A percentile compares a stretch with the other conserved stretches of the same genome.
Conservation (phyloP, 2,329 filamentous ascomycete genomes). For the Sclerotinia glacialis region DNA sequence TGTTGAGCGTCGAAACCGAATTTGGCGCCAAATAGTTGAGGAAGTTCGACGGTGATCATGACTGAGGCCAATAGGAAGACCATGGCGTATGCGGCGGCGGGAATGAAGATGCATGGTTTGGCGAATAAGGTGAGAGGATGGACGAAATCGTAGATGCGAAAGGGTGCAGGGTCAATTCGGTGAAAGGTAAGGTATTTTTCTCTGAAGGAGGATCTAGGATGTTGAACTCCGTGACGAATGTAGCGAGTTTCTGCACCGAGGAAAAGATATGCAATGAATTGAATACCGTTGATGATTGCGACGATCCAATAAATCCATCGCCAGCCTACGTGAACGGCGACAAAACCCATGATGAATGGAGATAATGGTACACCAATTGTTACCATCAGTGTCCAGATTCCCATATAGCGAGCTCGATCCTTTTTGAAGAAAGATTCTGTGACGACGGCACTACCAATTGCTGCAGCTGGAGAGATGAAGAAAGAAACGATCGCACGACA, state of each 20-base stretch:
- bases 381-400: slow-evolving; percentile 48
- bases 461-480: slow-evolving; percentile 52
- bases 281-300: slow-evolving; percentile 54
- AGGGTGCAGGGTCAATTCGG: slow-evolving; percentile 53
- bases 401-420: slow-evolving; percentile 52
- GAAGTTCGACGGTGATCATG: slow-evolving; percentile 56
- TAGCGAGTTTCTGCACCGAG: slow-evolving; percentile 57
- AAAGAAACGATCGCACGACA: slow-evolving; percentile 50
- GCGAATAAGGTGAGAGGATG: slow-evolving; percentile 47
- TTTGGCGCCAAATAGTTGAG: slow-evolving; percentile 53
- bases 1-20: slow-evolving; percentile 58
- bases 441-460: slow-evolving; percentile 53
- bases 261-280: slow-evolving; percentile 56
- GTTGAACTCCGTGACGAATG: slow-evolving; percentile 37
- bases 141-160: slow-evolving; percentile 51
- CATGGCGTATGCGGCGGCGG: slow-evolving; percentile 54
- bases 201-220: slow-evolving; percentile 30
- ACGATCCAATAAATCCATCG: slow-evolving; percentile 39
- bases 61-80: slow-evolving; percentile 55
- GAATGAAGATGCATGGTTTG: slow-evolving; percentile 49
- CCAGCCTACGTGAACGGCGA: slow-evolving; percentile 37
- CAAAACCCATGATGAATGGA: slow-evolving; percentile 40
- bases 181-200: slow-evolving; percentile 43
- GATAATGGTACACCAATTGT: slow-evolving; percentile 28
- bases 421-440: slow-evolving; percentile 56